Percentiles rank a stretch among this genome's conserved stretches.
phyloP scores from a whole-genome alignment of 176 grass and related monocot species.

The Musa acuminata region DNA sequence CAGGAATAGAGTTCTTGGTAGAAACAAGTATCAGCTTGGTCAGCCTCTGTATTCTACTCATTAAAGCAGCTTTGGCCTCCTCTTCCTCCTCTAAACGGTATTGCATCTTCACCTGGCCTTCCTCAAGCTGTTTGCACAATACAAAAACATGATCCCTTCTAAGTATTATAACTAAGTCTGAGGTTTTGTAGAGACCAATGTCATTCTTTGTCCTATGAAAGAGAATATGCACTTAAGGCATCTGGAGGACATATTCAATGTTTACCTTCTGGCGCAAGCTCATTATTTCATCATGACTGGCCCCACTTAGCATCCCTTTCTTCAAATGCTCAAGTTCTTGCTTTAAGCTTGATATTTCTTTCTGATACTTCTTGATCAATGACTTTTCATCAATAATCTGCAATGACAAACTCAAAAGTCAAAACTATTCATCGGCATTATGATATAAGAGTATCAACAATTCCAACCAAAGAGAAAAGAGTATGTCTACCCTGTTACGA shows the following conservation, averaged over 20 bases:
- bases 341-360: conserved; percentile 85
- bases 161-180: neutral
- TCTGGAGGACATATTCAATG: neutral
- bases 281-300: conserved; percentile 80
- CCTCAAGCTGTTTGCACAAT: conserved; percentile 56
- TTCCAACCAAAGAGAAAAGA: conserved; percentile 9
- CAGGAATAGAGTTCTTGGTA: conserved; percentile 80
- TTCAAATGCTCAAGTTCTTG: conserved; percentile 82
- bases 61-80: conserved; percentile 96
- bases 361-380: conserved; percentile 99
- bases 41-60: conserved; percentile 93
- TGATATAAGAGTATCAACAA: conserved; percentile 3
- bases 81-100: conserved; percentile 98
- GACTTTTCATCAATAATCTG: conserved; percentile 97
- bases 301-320: conserved; percentile 63
- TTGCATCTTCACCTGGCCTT: conserved; percentile 98
- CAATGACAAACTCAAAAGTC: conserved; percentile 24
- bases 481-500: conserved; percentile 68
- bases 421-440: neutral
- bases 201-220: neutral
- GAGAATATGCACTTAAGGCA: neutral
- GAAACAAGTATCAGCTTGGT: conserved; percentile 99
- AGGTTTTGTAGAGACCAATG: neutral
- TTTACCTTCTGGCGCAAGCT: conserved; percentile 72
- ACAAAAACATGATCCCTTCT: conserved; percentile 10